phyloP scores from a whole-genome alignment of 1,284 basidiomycete genomes.

The Melampsora larici-populina region DNA sequence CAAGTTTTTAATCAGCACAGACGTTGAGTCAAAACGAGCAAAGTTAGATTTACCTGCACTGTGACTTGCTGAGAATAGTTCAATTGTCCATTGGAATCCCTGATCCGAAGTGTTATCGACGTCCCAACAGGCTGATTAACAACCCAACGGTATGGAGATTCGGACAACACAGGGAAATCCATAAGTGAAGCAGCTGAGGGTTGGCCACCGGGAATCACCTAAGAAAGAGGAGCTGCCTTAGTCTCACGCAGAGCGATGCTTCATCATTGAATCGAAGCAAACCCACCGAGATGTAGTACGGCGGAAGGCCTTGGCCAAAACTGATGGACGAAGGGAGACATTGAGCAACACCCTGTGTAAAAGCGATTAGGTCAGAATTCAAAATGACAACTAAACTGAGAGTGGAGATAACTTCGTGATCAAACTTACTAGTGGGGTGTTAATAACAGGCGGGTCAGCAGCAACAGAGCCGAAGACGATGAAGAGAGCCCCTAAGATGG shows the following conservation, averaged over 20 bases:
- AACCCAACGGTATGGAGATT: slow-evolving; percentile 50
- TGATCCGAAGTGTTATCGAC: slow-evolving; percentile 50
- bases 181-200: slow-evolving; percentile 47
- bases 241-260: not conserved
- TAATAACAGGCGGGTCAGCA: slow-evolving; percentile 41
- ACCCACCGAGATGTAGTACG: slow-evolving; percentile 46
- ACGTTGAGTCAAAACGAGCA: not conserved
- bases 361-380: slow-evolving; percentile 14
- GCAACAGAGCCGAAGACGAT: not conserved
- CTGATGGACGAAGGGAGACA: slow-evolving; percentile 43
- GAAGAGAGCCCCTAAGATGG: not conserved
- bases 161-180: slow-evolving; percentile 47
- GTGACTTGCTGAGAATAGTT: slow-evolving; percentile 34
- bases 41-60: slow-evolving; percentile 17
- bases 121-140: slow-evolving; percentile 52
- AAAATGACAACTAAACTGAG: slow-evolving; percentile 9
- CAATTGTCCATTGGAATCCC: slow-evolving; percentile 49
- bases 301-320: slow-evolving; percentile 44
- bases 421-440: slow-evolving; percentile 24
- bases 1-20: not conserved
- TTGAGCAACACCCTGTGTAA: slow-evolving; percentile 38
- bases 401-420: slow-evolving; percentile 7
- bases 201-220: slow-evolving; percentile 46
- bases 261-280: slow-evolving; percentile 4
- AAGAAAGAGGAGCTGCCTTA: not conserved